These are phyloP conservation scores for Solidago caesia DNA, from an alignment of 129 eudicot genomes.

Conservation along the genomic window DNA sequence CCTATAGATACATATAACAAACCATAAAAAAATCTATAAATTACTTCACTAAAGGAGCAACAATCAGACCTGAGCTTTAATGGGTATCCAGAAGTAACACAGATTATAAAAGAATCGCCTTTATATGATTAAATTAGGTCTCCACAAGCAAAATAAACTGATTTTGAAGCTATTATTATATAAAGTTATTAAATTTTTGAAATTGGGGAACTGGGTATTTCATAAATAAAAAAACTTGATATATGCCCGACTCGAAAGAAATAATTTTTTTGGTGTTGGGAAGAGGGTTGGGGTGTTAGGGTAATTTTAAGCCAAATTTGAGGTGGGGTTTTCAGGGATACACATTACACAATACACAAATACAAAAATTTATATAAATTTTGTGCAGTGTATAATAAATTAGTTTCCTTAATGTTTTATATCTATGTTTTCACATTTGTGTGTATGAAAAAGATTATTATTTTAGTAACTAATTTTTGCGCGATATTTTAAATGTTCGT, in stretches of 20 bases:
- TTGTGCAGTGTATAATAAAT: constrained; percentile 2
- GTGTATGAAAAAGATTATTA: neutral
- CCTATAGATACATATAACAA: constrained; percentile 16
- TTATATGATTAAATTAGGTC: constrained; percentile 16
- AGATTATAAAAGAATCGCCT: constrained; percentile 23
- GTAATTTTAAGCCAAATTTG: constrained; percentile 23
- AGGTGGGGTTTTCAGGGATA: constrained; percentile 23
- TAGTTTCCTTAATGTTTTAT: constrained; percentile 1
- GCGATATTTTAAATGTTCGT: neutral
- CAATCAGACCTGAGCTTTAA: constrained; percentile 34
- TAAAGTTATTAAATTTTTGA: constrained; percentile 12
- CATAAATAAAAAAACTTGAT: constrained; percentile 18
- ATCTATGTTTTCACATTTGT: neutral
- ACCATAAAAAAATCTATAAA: constrained; percentile 20
- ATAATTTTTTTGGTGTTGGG: constrained; percentile 23
- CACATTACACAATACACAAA: too few relatives aligned
- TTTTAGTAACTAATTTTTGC: neutral
- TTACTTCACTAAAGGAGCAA: constrained; percentile 23
- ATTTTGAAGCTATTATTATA: constrained; percentile 16
- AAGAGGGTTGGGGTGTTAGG: constrained; percentile 33
- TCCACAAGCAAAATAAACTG: constrained; percentile 24
- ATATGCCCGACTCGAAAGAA: constrained; percentile 32
- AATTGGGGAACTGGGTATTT: constrained; percentile 25
- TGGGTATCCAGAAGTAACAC: constrained; percentile 23
- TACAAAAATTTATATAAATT: constrained; percentile 5